phyloP scores from a whole-genome alignment of 2,329 filamentous ascomycete genomes.

The Fusarium pilosicola region DNA sequence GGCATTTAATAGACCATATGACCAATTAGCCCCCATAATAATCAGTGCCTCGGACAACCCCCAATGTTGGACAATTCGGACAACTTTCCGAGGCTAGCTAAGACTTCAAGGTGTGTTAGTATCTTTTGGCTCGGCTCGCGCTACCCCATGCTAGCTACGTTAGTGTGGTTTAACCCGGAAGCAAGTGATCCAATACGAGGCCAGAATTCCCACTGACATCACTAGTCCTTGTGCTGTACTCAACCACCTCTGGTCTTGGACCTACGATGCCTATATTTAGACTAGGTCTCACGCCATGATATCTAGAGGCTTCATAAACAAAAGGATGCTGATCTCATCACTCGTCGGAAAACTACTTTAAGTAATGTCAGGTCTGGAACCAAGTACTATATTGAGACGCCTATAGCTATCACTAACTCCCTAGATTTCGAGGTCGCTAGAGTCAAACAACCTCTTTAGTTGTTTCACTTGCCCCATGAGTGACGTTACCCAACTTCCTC shows the following conservation, averaged over 20 bases:
- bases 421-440: rapidly evolving
- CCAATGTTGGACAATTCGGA: too few species aligned
- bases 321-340: neutral
- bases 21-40: too few species aligned
- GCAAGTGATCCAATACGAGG: rapidly evolving
- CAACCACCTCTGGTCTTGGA: neutral
- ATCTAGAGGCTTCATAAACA: neutral
- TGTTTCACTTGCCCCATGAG: neutral
- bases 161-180: rapidly evolving
- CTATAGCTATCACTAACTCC: neutral
- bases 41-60: too few species aligned
- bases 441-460: neutral
- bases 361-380: neutral
- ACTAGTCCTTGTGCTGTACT: rapidly evolving
- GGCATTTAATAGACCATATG: too few species aligned
- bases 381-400: neutral
- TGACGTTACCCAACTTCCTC: neutral
- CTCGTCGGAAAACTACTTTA: neutral
- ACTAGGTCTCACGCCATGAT: neutral
- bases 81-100: too few species aligned
- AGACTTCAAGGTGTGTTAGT: too few species aligned
- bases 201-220: neutral
- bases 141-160: neutral
- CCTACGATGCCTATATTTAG: neutral
- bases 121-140: too few species aligned